phyloP scores from a whole-genome alignment of 257 asterid genomes.

The Salvia rosmarinus region DNA sequence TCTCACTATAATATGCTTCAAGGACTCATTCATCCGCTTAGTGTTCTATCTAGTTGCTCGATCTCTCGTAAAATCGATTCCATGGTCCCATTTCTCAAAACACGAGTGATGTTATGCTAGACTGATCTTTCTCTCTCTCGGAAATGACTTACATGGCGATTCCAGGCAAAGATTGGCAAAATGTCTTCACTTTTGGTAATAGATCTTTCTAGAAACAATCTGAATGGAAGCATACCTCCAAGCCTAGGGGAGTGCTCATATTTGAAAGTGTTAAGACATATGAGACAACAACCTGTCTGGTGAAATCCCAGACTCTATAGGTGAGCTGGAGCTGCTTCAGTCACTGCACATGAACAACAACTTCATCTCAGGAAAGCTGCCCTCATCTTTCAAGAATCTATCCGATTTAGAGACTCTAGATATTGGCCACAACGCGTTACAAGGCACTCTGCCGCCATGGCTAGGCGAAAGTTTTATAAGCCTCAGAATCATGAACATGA shows the following conservation, averaged over 20 bases:
- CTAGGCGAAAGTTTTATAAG: constrained; percentile 36
- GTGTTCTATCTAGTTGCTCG: constrained; percentile 48
- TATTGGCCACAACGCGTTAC: constrained; percentile 45
- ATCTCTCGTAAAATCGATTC: constrained; percentile 56
- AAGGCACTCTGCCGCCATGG: constrained; percentile 47
- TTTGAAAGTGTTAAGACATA: constrained; percentile 46
- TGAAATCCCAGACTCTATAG: constrained; percentile 48
- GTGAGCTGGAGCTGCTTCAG: constrained; percentile 44
- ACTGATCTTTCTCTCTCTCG: constrained; percentile 51
- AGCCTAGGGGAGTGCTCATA: constrained; percentile 44
- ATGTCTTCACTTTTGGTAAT: constrained; percentile 45
- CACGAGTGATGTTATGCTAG: constrained; percentile 44
- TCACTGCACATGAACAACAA: constrained; percentile 53
- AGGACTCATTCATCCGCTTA: constrained; percentile 49
- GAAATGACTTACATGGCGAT: constrained; percentile 48
- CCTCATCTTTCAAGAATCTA: constrained; percentile 44
- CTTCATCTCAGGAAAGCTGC: constrained; percentile 45
- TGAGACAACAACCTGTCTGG: constrained; percentile 50
- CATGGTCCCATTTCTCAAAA: constrained; percentile 49
- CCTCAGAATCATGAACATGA: constrained; percentile 50
- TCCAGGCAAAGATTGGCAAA: constrained; percentile 44
- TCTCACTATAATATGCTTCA: constrained; percentile 47
- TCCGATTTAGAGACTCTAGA: constrained; percentile 54
- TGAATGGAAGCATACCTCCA: constrained; percentile 51
- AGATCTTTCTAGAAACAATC: constrained; percentile 52